Base-by-base conservation (phyloP, 345 rosid species). In the Mercurialis annua region DNA sequence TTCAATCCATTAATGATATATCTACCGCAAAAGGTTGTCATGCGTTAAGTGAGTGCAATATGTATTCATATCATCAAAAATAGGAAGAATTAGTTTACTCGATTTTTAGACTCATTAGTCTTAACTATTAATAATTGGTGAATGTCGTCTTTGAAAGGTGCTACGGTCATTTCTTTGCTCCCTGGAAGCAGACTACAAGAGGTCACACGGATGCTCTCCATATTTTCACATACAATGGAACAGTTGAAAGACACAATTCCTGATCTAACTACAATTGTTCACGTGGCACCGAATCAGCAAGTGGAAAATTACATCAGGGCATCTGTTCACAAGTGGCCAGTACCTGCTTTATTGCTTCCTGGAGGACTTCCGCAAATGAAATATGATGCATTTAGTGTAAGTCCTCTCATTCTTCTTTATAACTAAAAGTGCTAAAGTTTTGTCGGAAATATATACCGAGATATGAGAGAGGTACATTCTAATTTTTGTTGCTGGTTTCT, bases 111-210 rank as follows among this genome's bases (percentile, higher is more conserved):
- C 26, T 38, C 30, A 5, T 38, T 48, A 44, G 20, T 68, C 44
- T n/a, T n/a, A n/a, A n/a, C n/a, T 55, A 24, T 50, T 69, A 17
- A 62, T 31, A 11, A 51, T 64, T 65, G 33, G 6, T 18, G 18
- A 54, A n/a, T 47, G 64, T 59, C 57, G 27, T 47, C 71, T 69
- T 69, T 66, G 42, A 44, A 71, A 88, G 97, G 87, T 76, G 88
- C 94, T 46, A 86, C 80, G 0, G 73, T 85, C 68, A 72, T 93
- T 60, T 77, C 85, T 51, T 76, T 93, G 81, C 88, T 90, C 50
- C 98, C 98, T 5, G 97, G 98, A 76, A 93, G 98, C 84, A 84
- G 98, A 81, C 76, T 89, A 76, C 97, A 90, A 76, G 98, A 93
- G 81, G 94, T 90, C 64, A 75, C 78, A 31, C 82, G 90, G 69